phyloP scores from a whole-genome alignment of 164 flowering plant species.

The Dillenia suffruticosa region DNA sequence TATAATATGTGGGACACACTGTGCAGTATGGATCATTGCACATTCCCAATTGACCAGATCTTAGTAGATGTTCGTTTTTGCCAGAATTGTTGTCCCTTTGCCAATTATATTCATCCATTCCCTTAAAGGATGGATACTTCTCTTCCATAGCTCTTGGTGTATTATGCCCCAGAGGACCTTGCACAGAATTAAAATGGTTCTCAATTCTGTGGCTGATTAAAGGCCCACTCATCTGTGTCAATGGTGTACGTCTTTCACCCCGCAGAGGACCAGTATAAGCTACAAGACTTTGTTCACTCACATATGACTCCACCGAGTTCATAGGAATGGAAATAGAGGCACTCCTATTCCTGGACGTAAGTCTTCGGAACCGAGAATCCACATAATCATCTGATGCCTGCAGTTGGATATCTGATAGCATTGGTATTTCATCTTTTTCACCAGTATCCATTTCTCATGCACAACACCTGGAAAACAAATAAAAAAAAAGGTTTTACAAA shows the following conservation, averaged over 20 bases:
- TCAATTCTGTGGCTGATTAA: constrained; percentile 26
- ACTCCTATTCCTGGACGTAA: constrained; percentile 33
- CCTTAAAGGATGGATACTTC: constrained; percentile 36
- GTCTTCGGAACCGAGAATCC: constrained; percentile 19
- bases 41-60: constrained; percentile 78
- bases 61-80: constrained; percentile 68
- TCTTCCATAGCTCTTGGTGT: constrained; percentile 22
- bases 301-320: constrained; percentile 29
- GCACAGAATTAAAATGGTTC: constrained; percentile 13
- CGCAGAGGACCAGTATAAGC: constrained; percentile 70
- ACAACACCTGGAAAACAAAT: constrained; percentile 10
- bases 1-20: constrained; percentile 64
- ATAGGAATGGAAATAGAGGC: constrained; percentile 51
- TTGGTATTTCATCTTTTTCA: constrained; percentile 65
- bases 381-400: constrained; percentile 18
- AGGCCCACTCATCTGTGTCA: constrained; percentile 63
- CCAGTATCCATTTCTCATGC: constrained; percentile 29
- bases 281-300: constrained; percentile 24
- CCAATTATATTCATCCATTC: constrained; percentile 28
- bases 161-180: constrained; percentile 13
- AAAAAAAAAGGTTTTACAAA: no score
- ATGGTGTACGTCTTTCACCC: constrained; percentile 36
- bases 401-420: constrained; percentile 35
- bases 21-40: constrained; percentile 96
- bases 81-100: constrained; percentile 21